Evolutionary conservation across 2,329 filamentous ascomycete genomes (phyloP).

Genomic region (Aspergillus ustus): DNA sequence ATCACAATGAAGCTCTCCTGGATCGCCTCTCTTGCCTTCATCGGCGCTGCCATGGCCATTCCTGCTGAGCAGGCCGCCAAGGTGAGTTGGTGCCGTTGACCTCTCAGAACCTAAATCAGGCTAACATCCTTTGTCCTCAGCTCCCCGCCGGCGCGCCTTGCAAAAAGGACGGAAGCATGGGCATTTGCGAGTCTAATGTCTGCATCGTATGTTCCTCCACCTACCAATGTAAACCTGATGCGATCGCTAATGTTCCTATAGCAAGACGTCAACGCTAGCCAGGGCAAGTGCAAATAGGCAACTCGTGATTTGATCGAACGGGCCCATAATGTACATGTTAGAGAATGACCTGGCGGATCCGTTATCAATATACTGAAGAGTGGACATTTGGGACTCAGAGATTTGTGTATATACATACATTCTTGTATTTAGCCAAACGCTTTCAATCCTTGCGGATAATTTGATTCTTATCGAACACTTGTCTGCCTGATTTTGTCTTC

Average conservation of each 20-base stretch:
- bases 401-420: neutral
- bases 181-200: constrained; percentile 9
- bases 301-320: neutral
- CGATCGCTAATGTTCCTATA: neutral
- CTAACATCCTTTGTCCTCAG: neutral
- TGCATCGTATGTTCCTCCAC: constrained; percentile 9
- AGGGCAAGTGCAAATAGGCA: constrained; percentile 12
- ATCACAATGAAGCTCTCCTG: constrained; percentile 13
- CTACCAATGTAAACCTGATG: neutral
- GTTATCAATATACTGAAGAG: neutral
- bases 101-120: neutral
- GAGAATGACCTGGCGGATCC: neutral
- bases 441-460: neutral
- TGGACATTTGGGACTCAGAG: neutral
- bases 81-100: neutral
- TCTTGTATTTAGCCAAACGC: neutral
- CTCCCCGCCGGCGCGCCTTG: constrained; percentile 6
- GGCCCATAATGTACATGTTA: neutral
- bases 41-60: constrained; percentile 13
- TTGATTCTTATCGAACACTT: neutral
- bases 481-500: neutral
- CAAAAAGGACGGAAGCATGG: constrained; percentile 8
- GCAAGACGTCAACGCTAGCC: constrained; percentile 5
- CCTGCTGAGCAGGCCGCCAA: neutral
- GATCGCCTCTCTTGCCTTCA: constrained; percentile 11